These are phyloP conservation scores for Puccinia sorghi DNA, from an alignment of 1,284 basidiomycete species.

Conservation along the genomic window DNA sequence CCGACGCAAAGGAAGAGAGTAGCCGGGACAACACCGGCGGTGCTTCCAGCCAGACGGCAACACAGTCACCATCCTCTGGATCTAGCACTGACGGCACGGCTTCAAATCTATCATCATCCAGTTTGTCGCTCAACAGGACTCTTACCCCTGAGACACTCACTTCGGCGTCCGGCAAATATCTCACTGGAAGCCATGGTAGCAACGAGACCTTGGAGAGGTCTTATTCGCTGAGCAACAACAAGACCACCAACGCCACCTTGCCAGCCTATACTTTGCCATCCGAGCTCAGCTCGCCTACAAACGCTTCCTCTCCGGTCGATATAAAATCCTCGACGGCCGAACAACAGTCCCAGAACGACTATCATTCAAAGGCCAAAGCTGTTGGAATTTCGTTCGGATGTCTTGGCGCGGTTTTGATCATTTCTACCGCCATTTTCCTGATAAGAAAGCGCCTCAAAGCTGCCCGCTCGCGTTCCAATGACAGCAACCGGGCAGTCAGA, in stretches of 20 bases:
- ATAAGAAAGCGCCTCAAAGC: constrained; percentile 32
- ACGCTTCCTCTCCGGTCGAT: not conserved
- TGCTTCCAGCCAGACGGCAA: not conserved
- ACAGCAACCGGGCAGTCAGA: constrained; percentile 44
- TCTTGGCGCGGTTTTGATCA: not conserved
- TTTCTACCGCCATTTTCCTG: constrained; percentile 14
- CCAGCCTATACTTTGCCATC: not conserved
- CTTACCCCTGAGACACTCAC: not conserved
- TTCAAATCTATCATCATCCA: constrained; percentile 4
- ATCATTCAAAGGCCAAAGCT: constrained; percentile 17
- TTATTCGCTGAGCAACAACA: not conserved
- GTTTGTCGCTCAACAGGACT: constrained; percentile 20
- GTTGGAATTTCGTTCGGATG: not conserved
- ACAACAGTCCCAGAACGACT: not conserved
- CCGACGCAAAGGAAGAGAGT: constrained; percentile 8
- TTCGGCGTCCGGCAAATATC: constrained; percentile 5
- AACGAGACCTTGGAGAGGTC: constrained; percentile 4
- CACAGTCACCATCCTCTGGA: not conserved
- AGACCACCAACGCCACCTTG: not conserved
- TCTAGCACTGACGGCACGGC: not conserved
- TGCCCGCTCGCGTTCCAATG: constrained; percentile 21
- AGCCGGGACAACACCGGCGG: not conserved
- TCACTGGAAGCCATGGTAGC: not conserved
- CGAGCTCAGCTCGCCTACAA: not conserved
- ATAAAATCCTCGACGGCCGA: not conserved